Base-by-base conservation (phyloP, 2,329 filamentous ascomycete genomes). In the Paecilomyces dactylethromorphus region DNA sequence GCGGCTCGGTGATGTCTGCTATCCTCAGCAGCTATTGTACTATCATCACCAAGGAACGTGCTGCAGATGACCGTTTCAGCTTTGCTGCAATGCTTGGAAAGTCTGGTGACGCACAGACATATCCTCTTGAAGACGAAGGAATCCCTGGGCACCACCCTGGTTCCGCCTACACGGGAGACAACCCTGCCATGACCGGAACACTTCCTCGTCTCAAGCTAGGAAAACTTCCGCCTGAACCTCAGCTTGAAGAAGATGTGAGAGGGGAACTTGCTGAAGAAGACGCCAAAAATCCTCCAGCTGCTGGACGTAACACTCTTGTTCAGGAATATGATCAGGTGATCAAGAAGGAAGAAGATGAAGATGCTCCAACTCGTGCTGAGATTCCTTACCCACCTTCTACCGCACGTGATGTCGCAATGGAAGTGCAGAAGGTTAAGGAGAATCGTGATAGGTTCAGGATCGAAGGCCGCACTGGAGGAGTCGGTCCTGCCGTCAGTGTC, bases 381-480 rank as follows among this genome's bases (percentile, higher is more conserved):
- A 84, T 97, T 22, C 93, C 94, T 1, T 85, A 95, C 22, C 94
- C 94, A 1, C 89, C 92, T 4, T 95, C 93, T 0, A 85, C 92
- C 18, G 91, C 92, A 2, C 84, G 92, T 61, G 94, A 99, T 67
- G 92, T 99, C 7, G 86, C 91, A 29, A 90, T 97, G 78, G 94
- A 97, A 74, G 92, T 97, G 67, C 91, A 94, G 69, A 94, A 93
- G 71, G 86, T 97, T 10, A 90, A 91, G 64, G 94, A 99, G 74
- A 91, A 96, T 68, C 87, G 94, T 22, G 93, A 97, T 68, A 85
- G 93, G 18, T 96, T 97, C 73, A 89, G 86, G 70, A 93, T 97
- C 59, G 90, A 96, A 60, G 86, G 87, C 21, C 85, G 89, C 33
- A 93, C 90, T 12, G 90, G 91, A 15, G 93, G 92, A 8, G 84